Percentiles rank a stretch among this genome's conserved stretches.
phyloP scores from a whole-genome alignment of 495 filamentous ascomycete species.

The Lophiotrema nucula region DNA sequence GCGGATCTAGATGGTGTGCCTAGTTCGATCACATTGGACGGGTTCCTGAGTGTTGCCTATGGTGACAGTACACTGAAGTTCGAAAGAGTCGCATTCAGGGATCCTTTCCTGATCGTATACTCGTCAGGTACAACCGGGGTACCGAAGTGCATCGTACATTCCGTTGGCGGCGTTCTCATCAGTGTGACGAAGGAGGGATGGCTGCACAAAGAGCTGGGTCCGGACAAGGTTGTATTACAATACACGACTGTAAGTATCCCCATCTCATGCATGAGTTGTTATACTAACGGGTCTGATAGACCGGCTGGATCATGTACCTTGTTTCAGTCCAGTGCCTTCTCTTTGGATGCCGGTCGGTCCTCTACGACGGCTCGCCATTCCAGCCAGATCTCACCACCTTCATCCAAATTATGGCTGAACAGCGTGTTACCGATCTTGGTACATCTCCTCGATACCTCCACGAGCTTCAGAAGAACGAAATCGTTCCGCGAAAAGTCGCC shows the following conservation, averaged over 20 bases:
- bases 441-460: slow-evolving; percentile 72
- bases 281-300: slow-evolving; percentile 34
- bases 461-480: slow-evolving; percentile 60
- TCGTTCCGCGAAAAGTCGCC: slow-evolving; percentile 58
- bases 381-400: slow-evolving; percentile 61
- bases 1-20: slow-evolving; percentile 59
- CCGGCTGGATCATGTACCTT: slow-evolving; percentile 87
- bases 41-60: slow-evolving; percentile 51
- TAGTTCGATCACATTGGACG: slow-evolving; percentile 50
- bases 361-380: slow-evolving; percentile 80
- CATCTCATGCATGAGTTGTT: background rate
- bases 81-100: slow-evolving; percentile 60
- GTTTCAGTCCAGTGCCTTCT: slow-evolving; percentile 53
- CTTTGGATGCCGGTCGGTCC: slow-evolving; percentile 55
- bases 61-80: slow-evolving; percentile 50
- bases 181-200: slow-evolving; percentile 59
- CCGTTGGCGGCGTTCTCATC: slow-evolving; percentile 59
- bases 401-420: slow-evolving; percentile 56
- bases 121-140: slow-evolving; percentile 70
- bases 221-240: slow-evolving; percentile 50
- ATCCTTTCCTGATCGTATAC: slow-evolving; percentile 72
- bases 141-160: slow-evolving; percentile 76
- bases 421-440: slow-evolving; percentile 60
- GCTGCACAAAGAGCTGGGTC: slow-evolving; percentile 56
- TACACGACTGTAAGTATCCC: slow-evolving; percentile 54